A percentile compares a stretch with the other conserved stretches of the same genome.
Conservation (phyloP, 169 alveolate genomes). For the Babesia ovis region DNA sequence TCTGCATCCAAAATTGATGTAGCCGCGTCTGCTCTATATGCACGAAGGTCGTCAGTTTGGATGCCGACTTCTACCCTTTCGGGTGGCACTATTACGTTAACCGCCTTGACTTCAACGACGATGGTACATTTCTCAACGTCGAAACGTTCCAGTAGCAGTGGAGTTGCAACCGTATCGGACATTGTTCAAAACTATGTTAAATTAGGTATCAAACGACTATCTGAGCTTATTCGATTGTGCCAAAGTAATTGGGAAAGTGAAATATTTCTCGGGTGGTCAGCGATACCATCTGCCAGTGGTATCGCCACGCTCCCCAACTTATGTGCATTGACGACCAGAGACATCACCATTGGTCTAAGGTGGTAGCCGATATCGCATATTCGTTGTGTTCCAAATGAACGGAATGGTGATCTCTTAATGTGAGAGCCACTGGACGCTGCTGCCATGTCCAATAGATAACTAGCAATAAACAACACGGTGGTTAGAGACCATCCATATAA, state of each 20-base stretch:
- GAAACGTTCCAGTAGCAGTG: neutral
- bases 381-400: no score
- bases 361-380: no score
- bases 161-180: neutral
- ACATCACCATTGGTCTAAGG: no score
- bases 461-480: no score
- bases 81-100: slow-evolving; percentile 2
- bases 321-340: no score
- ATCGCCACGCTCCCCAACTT: no score
- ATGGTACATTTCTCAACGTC: slow-evolving; percentile 3
- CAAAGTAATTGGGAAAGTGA: neutral
- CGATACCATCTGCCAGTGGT: neutral
- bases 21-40: neutral
- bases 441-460: no score
- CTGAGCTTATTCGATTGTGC: neutral
- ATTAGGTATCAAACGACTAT: neutral
- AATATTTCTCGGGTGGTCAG: neutral
- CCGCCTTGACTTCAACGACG: neutral
- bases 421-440: no score
- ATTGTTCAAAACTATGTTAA: neutral
- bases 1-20: neutral
- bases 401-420: no score
- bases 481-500: no score
- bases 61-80: neutral
- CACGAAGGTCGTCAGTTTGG: slow-evolving; percentile 6